Base-by-base conservation (phyloP, 1,284 basidiomycete genomes). In the Pseudozyma tsukubaensis region DNA sequence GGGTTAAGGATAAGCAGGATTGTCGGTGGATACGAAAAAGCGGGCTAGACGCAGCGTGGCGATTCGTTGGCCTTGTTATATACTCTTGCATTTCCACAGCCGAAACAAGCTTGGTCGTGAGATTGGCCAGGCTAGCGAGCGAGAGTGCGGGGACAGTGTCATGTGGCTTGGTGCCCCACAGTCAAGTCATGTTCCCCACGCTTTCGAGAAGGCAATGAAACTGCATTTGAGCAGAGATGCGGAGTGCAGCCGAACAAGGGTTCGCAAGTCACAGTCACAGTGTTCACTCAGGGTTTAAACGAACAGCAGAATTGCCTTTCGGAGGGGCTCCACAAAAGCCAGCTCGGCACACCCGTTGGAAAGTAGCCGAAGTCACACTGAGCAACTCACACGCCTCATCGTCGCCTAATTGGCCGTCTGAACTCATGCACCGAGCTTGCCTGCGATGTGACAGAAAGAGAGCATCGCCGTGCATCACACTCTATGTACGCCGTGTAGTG, bases 391-490 rank as follows among this genome's bases (percentile, higher is more conserved):
- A 52, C 21, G 50, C 50, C 39, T 52, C 39, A 21, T 52, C 24
- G 24, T 29, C 24, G 29, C 2, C 40, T 16, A 44, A 54, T 44
- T 54, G 52, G 52, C 52, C 40, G 52, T 44, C 11, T 35, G 40
- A 44, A 45, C 44, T 54, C 42, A 44, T 54, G 51, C 50, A 14
- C 42, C 29, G 13, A 52, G 24, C 32, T n/a, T 21, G 24, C n/a
- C 24, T 11, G n/a, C 9, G 13, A 4, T 39, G 51, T 21, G n/a
- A 19, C 36, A 21, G 19, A 39, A 14, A 14, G 24, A 14, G 5
- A 29, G 10, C 24, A 47, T 16, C 10, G 45, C 45, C 7, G 10
- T 29, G 24, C 24, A 3, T 29, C 24, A 6, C 24, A 29, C n/a
- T 29, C 24, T 29, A 29, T 6, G 24, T 29, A 29, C 6, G 24